Conservation (phyloP, 331 rosid species). For the Stylosanthes scabra region DNA sequence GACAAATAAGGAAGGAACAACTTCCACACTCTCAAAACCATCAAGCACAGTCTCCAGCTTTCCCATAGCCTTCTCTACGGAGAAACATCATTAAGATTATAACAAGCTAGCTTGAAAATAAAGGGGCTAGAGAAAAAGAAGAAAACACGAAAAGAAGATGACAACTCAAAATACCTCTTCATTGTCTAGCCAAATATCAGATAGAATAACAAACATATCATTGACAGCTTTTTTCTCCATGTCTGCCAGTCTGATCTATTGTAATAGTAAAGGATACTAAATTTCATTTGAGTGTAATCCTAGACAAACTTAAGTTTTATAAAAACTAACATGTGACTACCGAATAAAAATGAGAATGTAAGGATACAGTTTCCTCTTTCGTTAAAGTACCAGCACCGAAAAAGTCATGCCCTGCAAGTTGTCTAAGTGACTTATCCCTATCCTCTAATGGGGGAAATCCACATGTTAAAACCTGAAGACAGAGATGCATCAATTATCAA, state of each 20-base stretch:
- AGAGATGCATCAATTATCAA: conserved; percentile 26
- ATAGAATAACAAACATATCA: conserved; percentile 85
- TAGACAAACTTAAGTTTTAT: conserved; percentile 13
- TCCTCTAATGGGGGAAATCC: conserved; percentile 96
- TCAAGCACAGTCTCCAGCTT: conserved; percentile 72
- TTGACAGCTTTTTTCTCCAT: conserved; percentile 79
- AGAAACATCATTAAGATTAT: conserved; percentile 50
- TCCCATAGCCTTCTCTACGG: conserved; percentile 78
- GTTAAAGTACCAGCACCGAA: conserved; percentile 73
- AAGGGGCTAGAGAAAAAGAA: conserved; percentile 26
- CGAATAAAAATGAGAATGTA: conserved; percentile 17
- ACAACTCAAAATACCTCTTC: conserved; percentile 73
- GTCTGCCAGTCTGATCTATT: conserved; percentile 78
- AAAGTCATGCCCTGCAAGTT: conserved; percentile 75
- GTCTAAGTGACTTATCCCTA: conserved; percentile 73
- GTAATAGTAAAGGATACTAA: conserved; percentile 46
- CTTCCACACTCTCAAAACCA: conserved; percentile 81
- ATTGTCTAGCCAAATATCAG: conserved; percentile 89
- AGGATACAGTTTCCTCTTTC: conserved; percentile 86
- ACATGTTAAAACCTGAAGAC: conserved; percentile 78
- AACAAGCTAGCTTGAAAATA: conserved; percentile 24
- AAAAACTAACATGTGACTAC: conserved; percentile 5
- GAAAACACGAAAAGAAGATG: background rate
- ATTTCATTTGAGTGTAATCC: background rate
- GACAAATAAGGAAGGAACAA: conserved; percentile 87